phyloP scores from a whole-genome alignment of 2,329 filamentous ascomycete genomes.

The Xylogone sp. region DNA sequence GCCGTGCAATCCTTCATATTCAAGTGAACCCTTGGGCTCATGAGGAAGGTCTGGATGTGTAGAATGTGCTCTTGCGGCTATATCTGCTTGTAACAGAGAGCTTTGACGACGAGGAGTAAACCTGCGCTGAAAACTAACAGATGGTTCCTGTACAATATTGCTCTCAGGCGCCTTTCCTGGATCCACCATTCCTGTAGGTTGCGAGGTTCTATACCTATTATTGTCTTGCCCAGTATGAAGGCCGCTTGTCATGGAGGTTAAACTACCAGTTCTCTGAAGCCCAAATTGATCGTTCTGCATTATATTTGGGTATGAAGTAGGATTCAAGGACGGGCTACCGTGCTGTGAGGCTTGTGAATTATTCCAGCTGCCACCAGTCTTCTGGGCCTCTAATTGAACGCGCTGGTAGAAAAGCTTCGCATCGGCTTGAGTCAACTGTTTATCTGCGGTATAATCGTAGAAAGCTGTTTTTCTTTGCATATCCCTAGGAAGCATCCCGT shows the following conservation, averaged over 20 bases:
- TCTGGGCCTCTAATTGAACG: slow-evolving; percentile 58
- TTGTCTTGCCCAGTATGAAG: slow-evolving; percentile 17
- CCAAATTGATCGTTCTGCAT: slow-evolving; percentile 17
- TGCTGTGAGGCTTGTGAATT: slow-evolving; percentile 22
- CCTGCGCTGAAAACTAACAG: slow-evolving; percentile 3
- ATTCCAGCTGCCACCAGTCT: slow-evolving; percentile 27
- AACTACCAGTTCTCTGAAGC: slow-evolving; percentile 22
- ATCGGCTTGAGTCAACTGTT: slow-evolving; percentile 89
- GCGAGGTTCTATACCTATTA: slow-evolving; percentile 19
- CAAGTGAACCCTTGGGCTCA: slow-evolving; percentile 49
- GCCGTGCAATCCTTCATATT: slow-evolving; percentile 52
- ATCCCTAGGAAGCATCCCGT: slow-evolving; percentile 57
- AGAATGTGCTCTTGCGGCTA: slow-evolving; percentile 35
- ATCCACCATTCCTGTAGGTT: slow-evolving; percentile 24
- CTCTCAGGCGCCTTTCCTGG: slow-evolving; percentile 25
- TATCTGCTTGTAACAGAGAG: slow-evolving; percentile 22
- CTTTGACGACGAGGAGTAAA: slow-evolving; percentile 13
- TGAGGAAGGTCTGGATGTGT: slow-evolving; percentile 48
- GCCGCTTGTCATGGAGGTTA: slow-evolving; percentile 23
- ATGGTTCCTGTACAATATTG: slow-evolving; percentile 26
- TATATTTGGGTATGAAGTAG: slow-evolving; percentile 19
- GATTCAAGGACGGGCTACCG: slow-evolving; percentile 24
- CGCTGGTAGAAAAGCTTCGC: slow-evolving; percentile 95
- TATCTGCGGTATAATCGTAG: slow-evolving; percentile 91
- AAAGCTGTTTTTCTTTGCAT: slow-evolving; percentile 73